Evolutionary conservation across 306 rosid genomes (phyloP).

Genomic region (Arachis hypogaea): DNA sequence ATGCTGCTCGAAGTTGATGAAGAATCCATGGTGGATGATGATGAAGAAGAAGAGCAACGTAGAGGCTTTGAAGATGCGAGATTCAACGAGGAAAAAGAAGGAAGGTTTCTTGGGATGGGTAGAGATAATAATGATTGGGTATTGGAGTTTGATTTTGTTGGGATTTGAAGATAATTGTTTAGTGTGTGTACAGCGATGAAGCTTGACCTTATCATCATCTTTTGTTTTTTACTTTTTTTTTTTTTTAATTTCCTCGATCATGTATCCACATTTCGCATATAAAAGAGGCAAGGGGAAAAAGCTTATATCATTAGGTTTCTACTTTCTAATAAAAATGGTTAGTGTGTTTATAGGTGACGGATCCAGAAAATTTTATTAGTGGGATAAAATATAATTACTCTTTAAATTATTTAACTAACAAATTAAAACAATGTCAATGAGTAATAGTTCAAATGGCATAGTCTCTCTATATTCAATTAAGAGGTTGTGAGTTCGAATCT

Average conservation of each 20-base stretch:
- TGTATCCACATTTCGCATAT: background rate
- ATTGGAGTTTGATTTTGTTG: constrained; percentile 2
- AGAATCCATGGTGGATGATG: constrained; percentile 44
- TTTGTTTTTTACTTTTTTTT: too few species aligned
- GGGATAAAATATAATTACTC: too few species aligned
- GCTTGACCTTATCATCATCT: constrained; percentile 22
- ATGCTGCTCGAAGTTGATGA: constrained; percentile 5
- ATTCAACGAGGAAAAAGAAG: background rate
- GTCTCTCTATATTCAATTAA: too few species aligned
- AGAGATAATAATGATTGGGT: constrained; percentile 25
- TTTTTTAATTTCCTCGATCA: background rate
- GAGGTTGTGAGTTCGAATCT: too few species aligned
- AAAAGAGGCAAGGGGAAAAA: background rate
- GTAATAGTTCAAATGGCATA: too few species aligned
- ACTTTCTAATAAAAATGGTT: too few species aligned
- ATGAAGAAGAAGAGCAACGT: background rate
- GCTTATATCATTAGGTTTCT: too few species aligned
- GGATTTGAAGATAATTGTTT: background rate
- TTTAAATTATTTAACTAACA: too few species aligned
- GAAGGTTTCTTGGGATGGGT: constrained; percentile 6
- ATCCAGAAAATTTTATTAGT: too few species aligned
- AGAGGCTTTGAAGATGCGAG: background rate
- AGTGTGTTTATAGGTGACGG: too few species aligned
- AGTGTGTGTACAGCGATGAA: background rate
- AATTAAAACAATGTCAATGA: too few species aligned